Base-by-base conservation (phyloP, 176 grass and related monocot species). In the Triticum turgidum region DNA sequence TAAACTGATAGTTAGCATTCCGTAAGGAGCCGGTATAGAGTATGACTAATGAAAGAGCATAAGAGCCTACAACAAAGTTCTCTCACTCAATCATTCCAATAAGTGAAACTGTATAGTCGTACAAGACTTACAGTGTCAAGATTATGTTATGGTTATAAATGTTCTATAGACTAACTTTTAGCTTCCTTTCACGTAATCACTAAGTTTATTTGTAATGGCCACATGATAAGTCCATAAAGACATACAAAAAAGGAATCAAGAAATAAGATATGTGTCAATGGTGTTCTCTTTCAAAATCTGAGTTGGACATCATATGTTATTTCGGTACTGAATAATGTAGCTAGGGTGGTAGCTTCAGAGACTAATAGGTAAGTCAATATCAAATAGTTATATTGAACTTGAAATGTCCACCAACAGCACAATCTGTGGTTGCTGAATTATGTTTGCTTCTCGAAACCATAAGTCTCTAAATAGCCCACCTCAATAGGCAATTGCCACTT, bases 281-380 rank as follows among this genome's bases (percentile, higher is more conserved):
- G 54, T 17, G 44, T 61, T 39, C 18, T 22, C 44, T 22, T 32
- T 21, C 2, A 20, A 75, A 77, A 76, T 22, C 25, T 27, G n/a
- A 24, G 76, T 12, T 61, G 34, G 1, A 54, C n/a, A 79, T 65
- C 4, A 29, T 1, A 9, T 20, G 24, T 49, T 45, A 3, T 73
- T 45, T 10, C 41, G 9, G 39, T 51, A 30, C 68, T 81, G 78
- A 17, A 2, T 74, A n/a, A 27, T 65, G 13, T 74, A 51, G 7
- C 22, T 78, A 76, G 68, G 35, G 24, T 77, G 4, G 41, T 51
- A 84, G 63, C 30, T 76, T 56, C 32, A 67, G 22, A 68, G 6
- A 90, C 81, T 87, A 98, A 93, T 90, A 75, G 91, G 91, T 88
- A 98, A 92, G 75, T 92, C 94, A 91, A 98, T 95, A 91, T 98